These are phyloP conservation scores for Taphrina betulina DNA, from an alignment of 1,139 yeast genomes.

Conservation along the genomic window DNA sequence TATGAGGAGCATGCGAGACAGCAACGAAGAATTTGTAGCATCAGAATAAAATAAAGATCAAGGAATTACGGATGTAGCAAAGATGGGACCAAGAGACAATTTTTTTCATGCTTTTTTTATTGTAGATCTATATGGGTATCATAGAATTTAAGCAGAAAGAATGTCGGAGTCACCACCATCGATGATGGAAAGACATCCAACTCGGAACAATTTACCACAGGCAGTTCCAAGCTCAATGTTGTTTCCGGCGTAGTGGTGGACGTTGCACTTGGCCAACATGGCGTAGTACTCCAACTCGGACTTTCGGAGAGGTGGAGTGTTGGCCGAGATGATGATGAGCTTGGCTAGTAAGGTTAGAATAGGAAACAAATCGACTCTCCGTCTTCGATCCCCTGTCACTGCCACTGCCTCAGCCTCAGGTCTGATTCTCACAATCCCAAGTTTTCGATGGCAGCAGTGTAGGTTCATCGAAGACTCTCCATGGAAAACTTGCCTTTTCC, in stretches of 20 bases:
- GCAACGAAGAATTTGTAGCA: too few species aligned
- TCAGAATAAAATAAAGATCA: too few species aligned
- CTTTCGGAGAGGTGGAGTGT: slow-evolving; percentile 99
- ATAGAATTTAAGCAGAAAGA: slow-evolving; percentile 53
- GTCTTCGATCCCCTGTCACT: neutral
- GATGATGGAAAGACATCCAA: slow-evolving; percentile 91
- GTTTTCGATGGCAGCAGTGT: too few species aligned
- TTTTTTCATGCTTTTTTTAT: too few species aligned
- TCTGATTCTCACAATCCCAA: too few species aligned
- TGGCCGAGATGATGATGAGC: slow-evolving; percentile 96
- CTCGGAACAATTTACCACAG: slow-evolving; percentile 99
- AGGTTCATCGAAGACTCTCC: slow-evolving; percentile 23
- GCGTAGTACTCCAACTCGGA: slow-evolving; percentile 99
- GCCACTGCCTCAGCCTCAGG: too few species aligned
- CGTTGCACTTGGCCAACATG: slow-evolving; percentile 98
- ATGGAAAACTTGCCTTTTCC: slow-evolving; percentile 57
- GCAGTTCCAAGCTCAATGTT: slow-evolving; percentile 99
- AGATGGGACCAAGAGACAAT: too few species aligned
- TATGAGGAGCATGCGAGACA: too few species aligned
- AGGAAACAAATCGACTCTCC: neutral
- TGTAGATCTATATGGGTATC: too few species aligned
- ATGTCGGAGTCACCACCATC: slow-evolving; percentile 99
- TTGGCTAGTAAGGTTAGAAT: slow-evolving; percentile 54
- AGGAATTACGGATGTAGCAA: too few species aligned
- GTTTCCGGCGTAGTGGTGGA: slow-evolving; percentile 77